Evolutionary conservation across 2,329 filamentous ascomycete species (phyloP).

Genomic region (Endocalyx cinctus): DNA sequence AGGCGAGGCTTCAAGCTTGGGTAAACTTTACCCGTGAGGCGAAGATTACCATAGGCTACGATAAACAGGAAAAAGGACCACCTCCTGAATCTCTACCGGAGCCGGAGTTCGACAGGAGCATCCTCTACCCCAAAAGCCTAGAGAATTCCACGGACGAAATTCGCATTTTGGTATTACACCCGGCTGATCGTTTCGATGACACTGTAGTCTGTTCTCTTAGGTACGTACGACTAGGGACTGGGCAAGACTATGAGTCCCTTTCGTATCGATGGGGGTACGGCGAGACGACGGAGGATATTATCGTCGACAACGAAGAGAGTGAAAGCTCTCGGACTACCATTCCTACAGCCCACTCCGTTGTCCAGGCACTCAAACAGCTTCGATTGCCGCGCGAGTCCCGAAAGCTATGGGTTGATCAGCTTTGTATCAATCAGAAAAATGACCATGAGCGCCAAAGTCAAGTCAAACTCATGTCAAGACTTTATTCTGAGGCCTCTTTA

Average conservation of each 20-base stretch:
- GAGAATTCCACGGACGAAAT: neutral
- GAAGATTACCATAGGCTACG: neutral
- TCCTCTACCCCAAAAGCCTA: neutral
- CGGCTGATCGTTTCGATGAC: neutral
- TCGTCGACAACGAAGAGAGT: neutral
- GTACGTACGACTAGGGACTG: neutral
- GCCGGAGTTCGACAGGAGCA: neutral
- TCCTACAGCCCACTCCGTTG: neutral
- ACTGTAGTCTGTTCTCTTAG: neutral
- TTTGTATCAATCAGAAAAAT: slow-evolving; percentile 6
- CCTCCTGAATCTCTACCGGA: neutral
- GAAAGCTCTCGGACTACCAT: neutral
- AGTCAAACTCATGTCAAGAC: neutral
- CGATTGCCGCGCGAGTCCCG: neutral
- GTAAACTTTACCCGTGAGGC: slow-evolving; percentile 2
- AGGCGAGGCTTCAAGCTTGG: slow-evolving; percentile 1
- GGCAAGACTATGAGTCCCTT: neutral
- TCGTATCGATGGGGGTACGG: slow-evolving; percentile 1
- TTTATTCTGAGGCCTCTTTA: neutral
- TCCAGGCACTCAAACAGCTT: neutral
- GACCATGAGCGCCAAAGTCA: slow-evolving; percentile 1
- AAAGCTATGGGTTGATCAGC: slow-evolving; percentile 1
- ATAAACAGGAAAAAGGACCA: neutral
- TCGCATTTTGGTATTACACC: neutral
- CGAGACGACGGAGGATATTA: neutral